Conservation (phyloP, 148 eudicot genomes). For the Chenopodium formosanum region DNA sequence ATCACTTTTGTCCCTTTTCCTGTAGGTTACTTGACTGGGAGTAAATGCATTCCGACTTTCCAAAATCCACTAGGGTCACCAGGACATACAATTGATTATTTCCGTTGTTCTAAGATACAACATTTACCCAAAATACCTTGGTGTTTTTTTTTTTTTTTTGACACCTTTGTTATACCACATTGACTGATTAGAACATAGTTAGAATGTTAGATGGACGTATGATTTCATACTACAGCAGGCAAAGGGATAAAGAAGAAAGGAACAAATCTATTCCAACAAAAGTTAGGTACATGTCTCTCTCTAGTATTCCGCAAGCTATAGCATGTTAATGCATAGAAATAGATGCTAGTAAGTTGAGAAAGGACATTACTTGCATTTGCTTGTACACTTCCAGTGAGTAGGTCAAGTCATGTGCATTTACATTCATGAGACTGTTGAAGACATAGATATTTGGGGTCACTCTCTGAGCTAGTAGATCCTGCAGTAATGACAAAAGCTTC, state of each 20-base stretch:
- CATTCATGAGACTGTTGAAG: conserved; percentile 96
- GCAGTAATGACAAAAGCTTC: conserved; percentile 27
- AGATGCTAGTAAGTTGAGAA: conserved; percentile 10
- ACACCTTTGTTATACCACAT: not conserved
- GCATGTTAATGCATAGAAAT: not conserved
- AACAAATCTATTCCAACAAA: too few species aligned
- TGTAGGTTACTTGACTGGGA: too few species aligned
- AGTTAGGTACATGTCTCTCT: not conserved
- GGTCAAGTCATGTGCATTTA: conserved; percentile 73
- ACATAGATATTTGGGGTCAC: conserved; percentile 76
- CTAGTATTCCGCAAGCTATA: not conserved
- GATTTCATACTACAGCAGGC: not conserved
- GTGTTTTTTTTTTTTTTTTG: too few species aligned
- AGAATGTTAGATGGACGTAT: not conserved
- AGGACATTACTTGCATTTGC: conserved; percentile 72
- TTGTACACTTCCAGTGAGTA: conserved; percentile 68
- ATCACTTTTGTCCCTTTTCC: too few species aligned
- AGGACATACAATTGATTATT: not conserved
- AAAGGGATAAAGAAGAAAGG: not conserved
- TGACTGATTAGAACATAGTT: not conserved
- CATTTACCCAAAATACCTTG: not conserved
- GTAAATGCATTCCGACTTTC: too few species aligned
- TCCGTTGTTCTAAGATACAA: not conserved
- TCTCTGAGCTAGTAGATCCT: conserved; percentile 65
- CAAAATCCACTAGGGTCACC: too few species aligned